Evolutionary conservation across 306 rosid species (phyloP).

Genomic region (Senna tora): DNA sequence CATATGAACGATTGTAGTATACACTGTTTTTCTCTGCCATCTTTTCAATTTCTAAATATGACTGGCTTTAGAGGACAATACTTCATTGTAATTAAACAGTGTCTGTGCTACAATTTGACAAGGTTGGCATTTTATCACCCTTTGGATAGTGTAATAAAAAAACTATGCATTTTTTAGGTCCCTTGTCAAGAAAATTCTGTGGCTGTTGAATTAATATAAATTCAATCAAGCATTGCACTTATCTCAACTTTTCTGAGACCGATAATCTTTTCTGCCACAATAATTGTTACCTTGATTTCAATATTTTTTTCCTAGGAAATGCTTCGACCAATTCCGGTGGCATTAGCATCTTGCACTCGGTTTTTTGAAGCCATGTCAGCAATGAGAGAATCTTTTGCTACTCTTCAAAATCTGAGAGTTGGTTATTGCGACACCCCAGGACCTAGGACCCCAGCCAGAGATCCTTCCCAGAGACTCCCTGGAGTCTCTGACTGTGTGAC

Average conservation of each 20-base stretch:
- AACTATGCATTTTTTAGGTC: not conserved
- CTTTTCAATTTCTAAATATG: not conserved
- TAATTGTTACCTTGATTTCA: not conserved
- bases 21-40: not conserved
- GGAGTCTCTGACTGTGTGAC: constrained; percentile 64
- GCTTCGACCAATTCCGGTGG: constrained; percentile 97
- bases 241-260: not conserved
- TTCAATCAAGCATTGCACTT: not conserved
- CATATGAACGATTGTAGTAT: not conserved
- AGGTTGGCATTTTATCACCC: not conserved
- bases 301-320: constrained; percentile 60
- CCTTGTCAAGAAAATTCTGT: not conserved
- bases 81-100: no score
- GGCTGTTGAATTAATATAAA: not conserved
- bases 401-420: constrained; percentile 85
- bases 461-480: constrained; percentile 56
- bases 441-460: constrained; percentile 61
- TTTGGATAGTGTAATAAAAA: not conserved
- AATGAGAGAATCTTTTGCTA: constrained; percentile 90
- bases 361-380: constrained; percentile 99
- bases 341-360: constrained; percentile 92
- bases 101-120: no score
- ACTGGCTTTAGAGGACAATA: no score
- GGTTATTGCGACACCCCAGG: constrained; percentile 54
- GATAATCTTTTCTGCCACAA: not conserved